A percentile compares a stretch with the other conserved stretches of the same genome.
Conservation (phyloP, 1,139 yeast genomes). For the Taphrina flavorubra region DNA sequence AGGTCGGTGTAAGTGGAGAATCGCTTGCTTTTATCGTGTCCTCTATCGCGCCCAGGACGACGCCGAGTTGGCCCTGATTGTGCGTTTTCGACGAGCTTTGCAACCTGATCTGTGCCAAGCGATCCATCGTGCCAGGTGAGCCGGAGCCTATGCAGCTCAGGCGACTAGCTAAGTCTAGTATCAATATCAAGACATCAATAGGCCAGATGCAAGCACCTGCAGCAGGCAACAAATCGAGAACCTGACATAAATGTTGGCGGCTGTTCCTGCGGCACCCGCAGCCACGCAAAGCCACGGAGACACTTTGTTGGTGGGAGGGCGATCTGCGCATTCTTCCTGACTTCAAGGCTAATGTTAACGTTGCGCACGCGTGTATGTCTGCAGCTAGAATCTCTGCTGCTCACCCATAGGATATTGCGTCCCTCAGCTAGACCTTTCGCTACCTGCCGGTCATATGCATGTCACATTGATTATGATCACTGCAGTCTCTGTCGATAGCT, state of each 20-base stretch:
- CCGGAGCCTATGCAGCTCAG: too few relatives aligned
- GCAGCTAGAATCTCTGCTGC: too few relatives aligned
- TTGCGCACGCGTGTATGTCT: too few relatives aligned
- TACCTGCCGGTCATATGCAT: too few relatives aligned
- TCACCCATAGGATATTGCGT: too few relatives aligned
- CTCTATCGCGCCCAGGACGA: conserved; percentile 85
- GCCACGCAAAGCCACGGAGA: not conserved
- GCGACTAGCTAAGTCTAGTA: too few relatives aligned
- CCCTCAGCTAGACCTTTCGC: too few relatives aligned
- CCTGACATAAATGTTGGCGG: conserved; percentile 19
- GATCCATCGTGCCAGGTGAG: conserved; percentile 17
- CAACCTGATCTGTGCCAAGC: conserved; percentile 41
- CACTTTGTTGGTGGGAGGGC: too few relatives aligned
- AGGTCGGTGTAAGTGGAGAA: conserved; percentile 63
- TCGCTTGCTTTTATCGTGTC: conserved; percentile 79
- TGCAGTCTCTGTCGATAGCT: too few relatives aligned
- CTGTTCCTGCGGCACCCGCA: conserved; percentile 27
- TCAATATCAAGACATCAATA: not conserved
- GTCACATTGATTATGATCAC: too few relatives aligned
- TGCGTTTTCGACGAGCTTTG: conserved; percentile 42
- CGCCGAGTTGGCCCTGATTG: conserved; percentile 55
- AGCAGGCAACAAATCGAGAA: not conserved
- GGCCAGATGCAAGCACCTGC: not conserved
- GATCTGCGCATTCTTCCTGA: too few relatives aligned
- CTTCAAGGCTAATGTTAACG: not conserved